Evolutionary conservation across 106 monocot species (phyloP), one percentile per base, ranked within the genome.

Genomic region (Dendrobium nobile): DNA sequence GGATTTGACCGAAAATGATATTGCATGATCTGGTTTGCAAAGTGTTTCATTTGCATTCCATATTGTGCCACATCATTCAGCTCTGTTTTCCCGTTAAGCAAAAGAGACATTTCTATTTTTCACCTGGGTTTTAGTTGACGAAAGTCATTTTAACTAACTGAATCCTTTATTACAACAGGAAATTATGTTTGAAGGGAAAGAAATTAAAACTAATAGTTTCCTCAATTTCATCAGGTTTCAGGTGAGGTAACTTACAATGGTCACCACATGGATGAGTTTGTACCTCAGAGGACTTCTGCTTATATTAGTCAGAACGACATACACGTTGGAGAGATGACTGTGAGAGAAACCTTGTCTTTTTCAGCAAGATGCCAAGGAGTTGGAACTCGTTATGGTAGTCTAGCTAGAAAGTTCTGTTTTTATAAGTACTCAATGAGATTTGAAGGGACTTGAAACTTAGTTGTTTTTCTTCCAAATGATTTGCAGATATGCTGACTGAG

Each of bases 261-360:
- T 0, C 90, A 90, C 54, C 80, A 45, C 24, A 87, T 90, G 87
- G 48, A 87, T 26, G 90, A 90, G 64, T 90, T 90, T 83, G 90
- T 90, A 24, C 85, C 90, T 13, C 80, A 87, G 56, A 80, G 87
- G 76, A 87, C 87, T 17, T 80, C 90, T 40, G 87, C 87, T 15
- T 90, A 90, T 37, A 90, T 90, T 56, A 90, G 90, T 79, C 87
- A 90, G 72, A 75, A 90, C 83, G 90, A 90, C 81, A 67, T 85
- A 8, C 90, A 90, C 58, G 72, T 90, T 17, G 90, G 85, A 45
- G 82, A 90, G 51, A 90, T 90, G 90, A 90, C 90, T 37, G 90
- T 90, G 28, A 80, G 90, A 65, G 90, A 90, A 47, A 90, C 90
- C 22, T 72, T 90, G 9, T 73, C 87, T 54, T 90, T 87, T 80